phyloP scores from a whole-genome alignment of 495 filamentous ascomycete genomes.

The Aspergillus indologenus region DNA sequence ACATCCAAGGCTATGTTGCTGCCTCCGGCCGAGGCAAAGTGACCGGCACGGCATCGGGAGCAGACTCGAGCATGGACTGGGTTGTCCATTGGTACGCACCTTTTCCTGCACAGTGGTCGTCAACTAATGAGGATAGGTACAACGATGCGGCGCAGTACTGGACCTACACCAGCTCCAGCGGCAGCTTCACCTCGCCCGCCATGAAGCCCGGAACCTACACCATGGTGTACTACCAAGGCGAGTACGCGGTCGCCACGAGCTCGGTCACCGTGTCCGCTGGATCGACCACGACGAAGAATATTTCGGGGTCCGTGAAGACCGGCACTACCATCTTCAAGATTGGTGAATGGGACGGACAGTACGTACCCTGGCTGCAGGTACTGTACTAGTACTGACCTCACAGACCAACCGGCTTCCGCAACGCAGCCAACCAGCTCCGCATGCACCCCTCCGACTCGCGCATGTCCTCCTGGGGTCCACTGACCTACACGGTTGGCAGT shows the following conservation, averaged over 20 bases:
- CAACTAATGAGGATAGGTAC: conserved; percentile 29
- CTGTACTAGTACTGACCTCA: neutral
- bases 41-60: conserved; percentile 54
- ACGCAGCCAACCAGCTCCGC: conserved; percentile 59
- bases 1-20: conserved; percentile 56
- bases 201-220: conserved; percentile 69
- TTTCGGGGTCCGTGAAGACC: conserved; percentile 44
- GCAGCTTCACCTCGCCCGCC: conserved; percentile 57
- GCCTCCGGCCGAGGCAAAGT: conserved; percentile 54
- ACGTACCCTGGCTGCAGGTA: conserved; percentile 7
- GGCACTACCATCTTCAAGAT: conserved; percentile 59
- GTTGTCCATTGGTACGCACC: conserved; percentile 57
- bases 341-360: conserved; percentile 58
- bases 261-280: conserved; percentile 56
- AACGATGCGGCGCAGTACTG: conserved; percentile 64
- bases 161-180: conserved; percentile 51
- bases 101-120: no score
- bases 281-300: conserved; percentile 48
- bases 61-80: conserved; percentile 42
- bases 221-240: conserved; percentile 64
- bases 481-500: conserved; percentile 58
- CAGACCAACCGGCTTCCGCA: conserved; percentile 61
- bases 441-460: conserved; percentile 66
- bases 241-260: conserved; percentile 53
- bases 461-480: conserved; percentile 57